These are phyloP conservation scores for Ascoidea rubescens DNA, from an alignment of 805 yeast species.

Conservation along the genomic window DNA sequence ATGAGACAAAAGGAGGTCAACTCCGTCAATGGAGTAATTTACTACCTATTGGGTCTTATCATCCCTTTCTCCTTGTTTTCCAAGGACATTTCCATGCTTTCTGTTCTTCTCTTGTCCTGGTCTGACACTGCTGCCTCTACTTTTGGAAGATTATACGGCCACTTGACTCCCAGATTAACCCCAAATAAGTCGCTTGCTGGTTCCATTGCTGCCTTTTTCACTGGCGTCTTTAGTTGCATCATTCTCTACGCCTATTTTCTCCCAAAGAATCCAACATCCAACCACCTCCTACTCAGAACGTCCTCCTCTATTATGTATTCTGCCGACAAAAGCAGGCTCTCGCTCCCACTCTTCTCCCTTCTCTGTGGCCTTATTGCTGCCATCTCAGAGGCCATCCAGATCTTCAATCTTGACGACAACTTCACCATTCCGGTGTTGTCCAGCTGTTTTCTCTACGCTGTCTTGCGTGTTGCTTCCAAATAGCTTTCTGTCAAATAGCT, in stretches of 20 bases:
- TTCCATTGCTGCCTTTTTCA: slow-evolving; percentile 66
- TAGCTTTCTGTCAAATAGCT: too few relatives aligned
- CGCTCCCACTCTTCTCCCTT: slow-evolving; percentile 37
- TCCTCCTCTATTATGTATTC: slow-evolving; percentile 56
- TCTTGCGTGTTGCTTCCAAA: too few relatives aligned
- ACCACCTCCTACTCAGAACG: slow-evolving; percentile 28
- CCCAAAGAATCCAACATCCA: slow-evolving; percentile 29
- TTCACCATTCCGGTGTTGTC: slow-evolving; percentile 87
- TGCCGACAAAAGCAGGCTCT: slow-evolving; percentile 41
- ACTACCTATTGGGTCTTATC: slow-evolving; percentile 71
- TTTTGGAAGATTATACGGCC: slow-evolving; percentile 76
- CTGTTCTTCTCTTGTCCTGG: slow-evolving; percentile 82
- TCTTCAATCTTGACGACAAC: slow-evolving; percentile 78
- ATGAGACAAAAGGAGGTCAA: slow-evolving; percentile 76
- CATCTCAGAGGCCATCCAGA: slow-evolving; percentile 69
- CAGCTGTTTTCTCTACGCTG: slow-evolving; percentile 35
- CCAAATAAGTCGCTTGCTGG: slow-evolving; percentile 76
- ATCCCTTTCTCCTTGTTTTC: slow-evolving; percentile 58
- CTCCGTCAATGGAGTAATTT: slow-evolving; percentile 71
- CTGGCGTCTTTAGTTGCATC: slow-evolving; percentile 57
- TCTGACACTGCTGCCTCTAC: slow-evolving; percentile 97
- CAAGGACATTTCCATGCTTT: slow-evolving; percentile 68
- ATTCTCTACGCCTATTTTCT: slow-evolving; percentile 61
- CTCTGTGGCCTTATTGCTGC: slow-evolving; percentile 75
- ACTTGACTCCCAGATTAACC: slow-evolving; percentile 65